Evolutionary conservation across 164 flowering plant genomes (phyloP).

Genomic region (Tetrastigma voinierianum): DNA sequence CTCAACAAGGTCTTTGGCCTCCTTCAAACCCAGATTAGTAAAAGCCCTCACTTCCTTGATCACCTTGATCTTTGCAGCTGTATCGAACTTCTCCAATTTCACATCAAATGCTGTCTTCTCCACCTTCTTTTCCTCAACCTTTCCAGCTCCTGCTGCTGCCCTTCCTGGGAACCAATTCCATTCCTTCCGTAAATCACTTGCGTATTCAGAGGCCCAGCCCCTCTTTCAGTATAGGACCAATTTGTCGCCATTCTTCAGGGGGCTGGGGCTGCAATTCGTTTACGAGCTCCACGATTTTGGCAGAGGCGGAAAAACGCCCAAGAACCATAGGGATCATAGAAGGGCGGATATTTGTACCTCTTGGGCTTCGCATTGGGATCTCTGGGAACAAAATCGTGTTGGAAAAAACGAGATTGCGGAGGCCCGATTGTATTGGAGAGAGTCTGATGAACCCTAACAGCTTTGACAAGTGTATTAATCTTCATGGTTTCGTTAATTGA

Average conservation of each 20-base stretch:
- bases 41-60: slow-evolving; percentile 84
- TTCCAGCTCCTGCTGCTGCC: slow-evolving; percentile 34
- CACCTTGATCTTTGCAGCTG: slow-evolving; percentile 78
- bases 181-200: slow-evolving; percentile 51
- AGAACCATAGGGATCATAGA: slow-evolving; percentile 88
- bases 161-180: slow-evolving; percentile 61
- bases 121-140: slow-evolving; percentile 61
- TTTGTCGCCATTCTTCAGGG: slow-evolving; percentile 68
- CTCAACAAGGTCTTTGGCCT: slow-evolving; percentile 88
- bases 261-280: slow-evolving; percentile 56
- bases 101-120: slow-evolving; percentile 86
- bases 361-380: slow-evolving; percentile 68
- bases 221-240: slow-evolving; percentile 56
- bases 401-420: slow-evolving; percentile 48
- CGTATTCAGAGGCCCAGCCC: slow-evolving; percentile 57
- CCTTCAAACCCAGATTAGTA: slow-evolving; percentile 75
- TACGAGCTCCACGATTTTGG: slow-evolving; percentile 65
- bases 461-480: slow-evolving; percentile 30
- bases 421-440: slow-evolving; percentile 23
- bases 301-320: slow-evolving; percentile 79
- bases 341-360: slow-evolving; percentile 61
- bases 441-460: slow-evolving; percentile 16
- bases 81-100: slow-evolving; percentile 82
- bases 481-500: slow-evolving; percentile 50
- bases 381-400: slow-evolving; percentile 62